Evolutionary conservation across 768 basidiomycete species (phyloP).

Genomic region (Kwoniella sp.): DNA sequence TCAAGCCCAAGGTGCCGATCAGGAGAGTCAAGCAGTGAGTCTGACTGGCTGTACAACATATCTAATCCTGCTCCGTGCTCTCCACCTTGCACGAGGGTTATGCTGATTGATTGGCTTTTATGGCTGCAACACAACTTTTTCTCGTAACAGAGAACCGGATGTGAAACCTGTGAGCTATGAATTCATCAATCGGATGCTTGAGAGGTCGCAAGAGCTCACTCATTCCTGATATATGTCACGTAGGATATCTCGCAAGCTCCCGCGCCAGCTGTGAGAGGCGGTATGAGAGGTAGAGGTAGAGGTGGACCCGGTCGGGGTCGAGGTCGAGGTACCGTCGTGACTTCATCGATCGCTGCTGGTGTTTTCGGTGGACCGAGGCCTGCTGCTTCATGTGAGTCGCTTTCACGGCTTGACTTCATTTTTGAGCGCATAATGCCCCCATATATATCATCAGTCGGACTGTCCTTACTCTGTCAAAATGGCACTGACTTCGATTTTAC

Average conservation of each 20-base stretch:
- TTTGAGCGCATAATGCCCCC: too few relatives aligned
- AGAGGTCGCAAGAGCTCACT: constrained; percentile 10
- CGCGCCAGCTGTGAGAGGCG: constrained; percentile 24
- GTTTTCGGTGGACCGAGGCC: constrained; percentile 40
- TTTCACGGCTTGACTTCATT: not conserved
- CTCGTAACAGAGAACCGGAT: constrained; percentile 37
- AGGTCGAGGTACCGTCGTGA: constrained; percentile 22
- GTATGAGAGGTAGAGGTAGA: constrained; percentile 31
- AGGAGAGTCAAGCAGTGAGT: constrained; percentile 43
- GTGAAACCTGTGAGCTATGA: constrained; percentile 39
- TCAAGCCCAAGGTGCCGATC: constrained; percentile 46
- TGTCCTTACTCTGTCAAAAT: too few relatives aligned
- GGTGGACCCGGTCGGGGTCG: constrained; percentile 29
- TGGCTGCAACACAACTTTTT: too few relatives aligned
- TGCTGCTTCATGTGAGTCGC: constrained; percentile 24
- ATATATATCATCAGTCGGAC: too few relatives aligned
- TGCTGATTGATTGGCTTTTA: not conserved
- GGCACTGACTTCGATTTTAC: too few relatives aligned
- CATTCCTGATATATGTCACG: not conserved
- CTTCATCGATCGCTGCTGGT: constrained; percentile 35
- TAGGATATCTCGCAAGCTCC: constrained; percentile 21
- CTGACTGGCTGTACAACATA: not conserved
- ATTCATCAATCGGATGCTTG: not conserved
- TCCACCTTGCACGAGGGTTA: too few relatives aligned
- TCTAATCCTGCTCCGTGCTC: too few relatives aligned